Percentiles rank a stretch among this genome's conserved stretches.
Conservation (phyloP, 2,329 filamentous ascomycete genomes). For the Colletotrichum navitas region DNA sequence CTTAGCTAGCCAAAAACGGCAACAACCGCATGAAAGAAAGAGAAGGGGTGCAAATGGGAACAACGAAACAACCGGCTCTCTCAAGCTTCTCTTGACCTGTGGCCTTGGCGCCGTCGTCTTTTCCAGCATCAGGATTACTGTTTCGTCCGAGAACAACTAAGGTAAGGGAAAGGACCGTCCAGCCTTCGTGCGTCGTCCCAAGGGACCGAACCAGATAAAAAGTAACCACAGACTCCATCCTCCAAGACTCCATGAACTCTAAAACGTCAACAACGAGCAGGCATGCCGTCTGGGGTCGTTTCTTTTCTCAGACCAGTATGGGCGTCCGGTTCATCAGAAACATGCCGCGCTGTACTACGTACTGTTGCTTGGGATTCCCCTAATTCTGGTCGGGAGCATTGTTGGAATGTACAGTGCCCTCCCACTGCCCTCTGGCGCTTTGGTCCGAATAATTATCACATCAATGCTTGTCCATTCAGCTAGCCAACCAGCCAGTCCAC, state of each 20-base stretch:
- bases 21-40: background rate
- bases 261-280: background rate
- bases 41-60: background rate
- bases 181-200: constrained; percentile 9
- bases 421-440: constrained; percentile 14
- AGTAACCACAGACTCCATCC: background rate
- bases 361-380: background rate
- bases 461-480: background rate
- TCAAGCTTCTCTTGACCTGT: constrained; percentile 6
- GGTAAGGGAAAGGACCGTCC: background rate
- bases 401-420: constrained; percentile 21
- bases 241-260: background rate
- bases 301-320: background rate
- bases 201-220: background rate
- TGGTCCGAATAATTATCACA: background rate
- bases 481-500: background rate
- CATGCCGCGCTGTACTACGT: background rate
- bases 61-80: constrained; percentile 26
- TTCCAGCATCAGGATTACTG: background rate
- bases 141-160: background rate
- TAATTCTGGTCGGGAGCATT: background rate
- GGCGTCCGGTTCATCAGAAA: background rate
- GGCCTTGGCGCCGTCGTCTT: constrained; percentile 1
- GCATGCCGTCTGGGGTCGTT: background rate
- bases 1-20: background rate